phyloP scores from a whole-genome alignment of 2,329 filamentous ascomycete genomes.

The Aspergillus ibericus region DNA sequence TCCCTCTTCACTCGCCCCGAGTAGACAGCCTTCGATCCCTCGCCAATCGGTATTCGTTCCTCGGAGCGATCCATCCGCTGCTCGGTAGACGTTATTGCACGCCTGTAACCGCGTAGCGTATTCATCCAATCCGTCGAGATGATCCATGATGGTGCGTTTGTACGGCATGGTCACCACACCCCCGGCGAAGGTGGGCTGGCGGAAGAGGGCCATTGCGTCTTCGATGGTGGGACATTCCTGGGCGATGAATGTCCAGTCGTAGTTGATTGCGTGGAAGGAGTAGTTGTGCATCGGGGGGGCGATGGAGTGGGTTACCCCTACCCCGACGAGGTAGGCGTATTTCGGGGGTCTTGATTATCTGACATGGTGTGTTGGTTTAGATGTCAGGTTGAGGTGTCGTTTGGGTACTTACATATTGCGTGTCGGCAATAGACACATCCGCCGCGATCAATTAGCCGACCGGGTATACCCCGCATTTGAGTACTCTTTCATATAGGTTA shows the following conservation, averaged over 20 bases:
- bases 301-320: conserved; percentile 53
- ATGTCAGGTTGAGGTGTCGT: no score
- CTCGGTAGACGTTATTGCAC: conserved; percentile 20
- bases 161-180: conserved; percentile 47
- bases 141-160: conserved; percentile 37
- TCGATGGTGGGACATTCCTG: conserved; percentile 34
- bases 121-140: conserved; percentile 37
- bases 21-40: conserved; percentile 41
- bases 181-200: conserved; percentile 30
- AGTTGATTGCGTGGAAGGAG: conserved; percentile 36
- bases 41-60: conserved; percentile 50
- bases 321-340: no score
- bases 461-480: no score
- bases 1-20: conserved; percentile 10
- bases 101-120: conserved; percentile 39
- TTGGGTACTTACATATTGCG: no score
- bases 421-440: no score
- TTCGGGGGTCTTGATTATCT: no score
- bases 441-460: no score
- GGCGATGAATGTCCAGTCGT: conserved; percentile 39
- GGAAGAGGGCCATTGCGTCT: conserved; percentile 32
- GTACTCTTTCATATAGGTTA: no score
- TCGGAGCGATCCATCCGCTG: conserved; percentile 24
- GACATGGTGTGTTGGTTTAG: no score
- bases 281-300: conserved; percentile 47